These are phyloP conservation scores for Juncus inflexus DNA, from an alignment of 176 grass and related monocot genomes.

Conservation along the genomic window DNA sequence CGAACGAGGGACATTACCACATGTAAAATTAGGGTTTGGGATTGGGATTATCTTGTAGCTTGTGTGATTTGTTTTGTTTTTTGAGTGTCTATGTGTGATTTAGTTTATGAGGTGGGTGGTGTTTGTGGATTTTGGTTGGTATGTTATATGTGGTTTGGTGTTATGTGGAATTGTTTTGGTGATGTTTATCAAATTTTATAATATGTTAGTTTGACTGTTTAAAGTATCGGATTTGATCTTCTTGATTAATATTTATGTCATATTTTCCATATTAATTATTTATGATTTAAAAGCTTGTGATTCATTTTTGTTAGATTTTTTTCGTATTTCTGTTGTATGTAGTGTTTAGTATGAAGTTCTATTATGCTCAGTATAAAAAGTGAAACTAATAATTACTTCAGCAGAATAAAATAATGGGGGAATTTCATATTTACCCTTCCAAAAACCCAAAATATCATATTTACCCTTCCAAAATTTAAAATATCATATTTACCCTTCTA, in stretches of 20 bases:
- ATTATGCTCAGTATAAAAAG: too few species aligned
- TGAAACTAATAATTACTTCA: too few species aligned
- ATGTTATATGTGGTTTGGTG: slow-evolving; percentile 6
- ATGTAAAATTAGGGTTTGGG: slow-evolving; percentile 23
- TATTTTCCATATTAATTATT: slow-evolving; percentile 2
- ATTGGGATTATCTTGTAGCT: background rate
- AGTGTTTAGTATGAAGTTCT: too few species aligned
- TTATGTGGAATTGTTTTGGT: slow-evolving; percentile 13
- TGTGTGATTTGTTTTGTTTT: slow-evolving; percentile 22
- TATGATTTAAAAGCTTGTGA: background rate
- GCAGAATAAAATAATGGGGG: too few species aligned
- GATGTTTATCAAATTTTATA: slow-evolving; percentile 12
- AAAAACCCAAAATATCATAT: too few species aligned
- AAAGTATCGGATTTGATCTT: slow-evolving; percentile 3
- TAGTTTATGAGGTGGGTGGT: slow-evolving; percentile 10
- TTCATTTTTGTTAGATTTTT: too few species aligned
- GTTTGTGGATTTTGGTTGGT: slow-evolving; percentile 1
- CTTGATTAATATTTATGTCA: slow-evolving; percentile 3
- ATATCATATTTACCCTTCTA: too few species aligned
- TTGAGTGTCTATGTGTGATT: background rate
- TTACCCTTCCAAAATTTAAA: too few species aligned
- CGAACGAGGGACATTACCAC: slow-evolving; percentile 56
- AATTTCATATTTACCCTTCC: too few species aligned
- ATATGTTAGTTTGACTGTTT: background rate
- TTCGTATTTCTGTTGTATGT: background rate